Base-by-base conservation (phyloP, 345 rosid genomes). In the Lepidium didymum region DNA sequence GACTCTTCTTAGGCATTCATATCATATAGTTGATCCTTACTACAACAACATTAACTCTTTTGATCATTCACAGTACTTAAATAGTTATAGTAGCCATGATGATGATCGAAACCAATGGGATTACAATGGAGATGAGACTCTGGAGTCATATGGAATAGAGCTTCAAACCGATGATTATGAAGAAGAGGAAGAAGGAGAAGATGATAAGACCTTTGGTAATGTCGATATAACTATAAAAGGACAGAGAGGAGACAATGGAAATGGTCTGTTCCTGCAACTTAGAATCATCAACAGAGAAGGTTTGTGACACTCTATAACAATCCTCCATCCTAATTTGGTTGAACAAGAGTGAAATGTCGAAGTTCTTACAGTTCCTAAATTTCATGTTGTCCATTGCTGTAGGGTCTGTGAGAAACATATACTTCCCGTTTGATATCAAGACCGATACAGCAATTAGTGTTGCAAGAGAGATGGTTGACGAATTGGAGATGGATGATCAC, bases 381-480 rank as follows among this genome's bases (percentile, higher is more conserved):
- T 1, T 19, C 2, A 19, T 19, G 21, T 19, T 19, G 21, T 19
- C 21, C 21, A 19, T 19, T 19, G 21, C 21, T 19, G 73, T 82
- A 91, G 99, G 93, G 57, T 83, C 68, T 35, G 79, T 87, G 36
- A 78, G 97, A 33, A 91, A 91, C 74, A 94, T 94, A 68, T 82
- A 94, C 77, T 94, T 94, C 78, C 96, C 89, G 0, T 94, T 94
- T 9, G 96, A 87, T 46, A 53, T 81, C 36, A 88, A 86, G 50
- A 85, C 50, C 0, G 97, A 94, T 58, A 87, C 95, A 31, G 97
- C 99, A 14, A 71, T 86, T 31, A 89, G 88, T 31, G 99, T 94
- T 36, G 95, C 99, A 21, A 81, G 84, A n/a, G 99, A 94, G 79
- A 94, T 94, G 99, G 91, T 91, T 27, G 86, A 88, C 1, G 99